Conservation (phyloP, 2,329 filamentous ascomycete genomes). For the Monosporascus sp. region DNA sequence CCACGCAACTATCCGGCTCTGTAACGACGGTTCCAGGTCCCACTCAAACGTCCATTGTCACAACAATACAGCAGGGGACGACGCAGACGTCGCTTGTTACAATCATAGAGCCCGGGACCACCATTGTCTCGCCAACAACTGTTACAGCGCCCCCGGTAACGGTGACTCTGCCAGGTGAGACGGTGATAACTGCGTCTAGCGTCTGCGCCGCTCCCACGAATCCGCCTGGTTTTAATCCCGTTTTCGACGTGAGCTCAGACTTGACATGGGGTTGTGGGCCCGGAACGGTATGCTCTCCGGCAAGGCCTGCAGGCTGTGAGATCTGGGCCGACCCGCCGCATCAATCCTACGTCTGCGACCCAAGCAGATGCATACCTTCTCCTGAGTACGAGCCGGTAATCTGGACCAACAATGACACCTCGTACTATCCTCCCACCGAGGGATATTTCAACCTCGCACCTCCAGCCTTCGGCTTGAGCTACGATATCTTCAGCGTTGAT, state of each 20-base stretch:
- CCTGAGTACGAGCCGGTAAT: constrained; percentile 29
- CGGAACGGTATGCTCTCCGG: constrained; percentile 48
- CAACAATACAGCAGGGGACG: not conserved
- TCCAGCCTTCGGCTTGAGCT: constrained; percentile 55
- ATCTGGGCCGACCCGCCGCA: constrained; percentile 44
- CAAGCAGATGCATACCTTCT: constrained; percentile 38
- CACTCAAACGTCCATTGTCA: constrained; percentile 1
- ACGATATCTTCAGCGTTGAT: constrained; percentile 52
- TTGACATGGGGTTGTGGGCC: constrained; percentile 50
- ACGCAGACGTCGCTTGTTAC: constrained; percentile 1
- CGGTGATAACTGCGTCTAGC: not conserved
- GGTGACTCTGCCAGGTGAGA: constrained; percentile 5
- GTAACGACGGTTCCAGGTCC: not conserved
- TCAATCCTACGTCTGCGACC: constrained; percentile 42
- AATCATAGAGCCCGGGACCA: not conserved
- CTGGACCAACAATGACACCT: constrained; percentile 41
- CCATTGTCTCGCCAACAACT: constrained; percentile 15
- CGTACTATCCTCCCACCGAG: constrained; percentile 46
- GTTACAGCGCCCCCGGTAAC: constrained; percentile 11
- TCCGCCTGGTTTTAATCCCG: constrained; percentile 11
- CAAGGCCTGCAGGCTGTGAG: constrained; percentile 44
- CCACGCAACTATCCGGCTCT: no score
- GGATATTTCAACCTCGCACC: constrained; percentile 65
- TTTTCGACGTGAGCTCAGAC: constrained; percentile 32
- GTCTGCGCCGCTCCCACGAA: constrained; percentile 41